phyloP scores from a whole-genome alignment of 2,329 filamentous ascomycete species.

The Myrmaecium sp. region DNA sequence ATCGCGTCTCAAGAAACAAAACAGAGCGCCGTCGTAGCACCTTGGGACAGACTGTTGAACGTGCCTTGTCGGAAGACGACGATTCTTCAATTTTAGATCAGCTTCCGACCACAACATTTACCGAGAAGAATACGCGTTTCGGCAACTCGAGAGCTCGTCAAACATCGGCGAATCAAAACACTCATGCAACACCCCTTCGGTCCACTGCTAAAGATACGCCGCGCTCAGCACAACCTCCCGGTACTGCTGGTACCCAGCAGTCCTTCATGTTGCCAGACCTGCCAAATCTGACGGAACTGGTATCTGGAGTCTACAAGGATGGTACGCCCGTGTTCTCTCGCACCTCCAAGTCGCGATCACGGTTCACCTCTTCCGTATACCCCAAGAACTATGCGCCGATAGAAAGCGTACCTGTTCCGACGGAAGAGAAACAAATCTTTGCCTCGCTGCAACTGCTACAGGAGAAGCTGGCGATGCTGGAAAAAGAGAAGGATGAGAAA shows the following conservation, averaged over 20 bases:
- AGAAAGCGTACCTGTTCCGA: conserved; percentile 38
- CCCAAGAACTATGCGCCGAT: conserved; percentile 27
- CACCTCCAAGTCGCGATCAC: conserved; percentile 32
- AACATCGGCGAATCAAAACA: conserved; percentile 21
- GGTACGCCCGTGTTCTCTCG: conserved; percentile 40
- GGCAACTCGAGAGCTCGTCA: conserved; percentile 24
- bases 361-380: conserved; percentile 33
- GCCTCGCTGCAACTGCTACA: conserved; percentile 41
- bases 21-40: conserved; percentile 26
- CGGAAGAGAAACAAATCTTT: conserved; percentile 46
- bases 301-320: conserved; percentile 40
- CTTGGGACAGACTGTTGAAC: conserved; percentile 39
- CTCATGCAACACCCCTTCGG: conserved; percentile 6
- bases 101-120: conserved; percentile 25
- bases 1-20: conserved; percentile 18
- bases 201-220: neutral
- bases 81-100: conserved; percentile 34
- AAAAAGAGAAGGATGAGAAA: conserved; percentile 35
- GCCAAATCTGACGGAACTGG: conserved; percentile 43
- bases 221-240: conserved; percentile 11
- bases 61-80: conserved; percentile 33
- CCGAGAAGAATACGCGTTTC: conserved; percentile 38
- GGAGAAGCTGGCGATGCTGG: conserved; percentile 39
- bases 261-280: conserved; percentile 46
- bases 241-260: conserved; percentile 34